Conservation (phyloP, 306 rosid species). For the Oxytropis ochrocephala region DNA sequence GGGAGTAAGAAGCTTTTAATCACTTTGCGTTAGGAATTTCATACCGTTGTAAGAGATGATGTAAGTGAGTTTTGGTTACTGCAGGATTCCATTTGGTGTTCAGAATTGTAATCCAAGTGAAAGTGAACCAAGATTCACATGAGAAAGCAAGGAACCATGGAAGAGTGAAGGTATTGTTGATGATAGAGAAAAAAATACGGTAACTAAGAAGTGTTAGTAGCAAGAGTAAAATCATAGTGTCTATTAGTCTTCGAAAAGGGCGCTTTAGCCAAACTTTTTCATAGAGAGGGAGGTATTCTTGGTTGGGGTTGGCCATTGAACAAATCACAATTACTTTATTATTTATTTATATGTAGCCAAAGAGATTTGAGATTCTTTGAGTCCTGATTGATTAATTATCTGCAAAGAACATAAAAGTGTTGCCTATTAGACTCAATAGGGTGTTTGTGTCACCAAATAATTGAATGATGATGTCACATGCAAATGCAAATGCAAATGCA, state of each 20-base stretch:
- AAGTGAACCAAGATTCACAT: constrained; percentile 56
- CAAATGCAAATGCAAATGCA: too few relatives aligned
- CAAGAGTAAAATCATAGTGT: constrained; percentile 31
- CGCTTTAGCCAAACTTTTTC: constrained; percentile 21
- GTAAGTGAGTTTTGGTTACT: constrained; percentile 32
- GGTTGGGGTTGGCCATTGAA: constrained; percentile 9
- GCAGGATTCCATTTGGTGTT: constrained; percentile 44
- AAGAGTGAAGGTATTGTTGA: constrained; percentile 15
- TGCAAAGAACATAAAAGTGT: too few relatives aligned
- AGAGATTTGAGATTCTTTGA: too few relatives aligned
- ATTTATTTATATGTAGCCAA: not conserved
- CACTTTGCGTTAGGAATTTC: not conserved
- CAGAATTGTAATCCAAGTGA: constrained; percentile 36
- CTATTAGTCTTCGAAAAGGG: constrained; percentile 11
- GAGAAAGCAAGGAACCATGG: constrained; percentile 51
- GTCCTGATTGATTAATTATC: too few relatives aligned
- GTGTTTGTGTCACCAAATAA: too few relatives aligned
- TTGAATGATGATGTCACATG: too few relatives aligned
- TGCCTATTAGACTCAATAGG: too few relatives aligned
- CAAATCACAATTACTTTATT: not conserved
- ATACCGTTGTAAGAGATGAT: constrained; percentile 38
- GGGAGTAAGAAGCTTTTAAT: not conserved
- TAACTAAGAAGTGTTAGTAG: constrained; percentile 28
- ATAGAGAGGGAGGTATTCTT: constrained; percentile 21
- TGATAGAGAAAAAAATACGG: constrained; percentile 26